A percentile compares a stretch with the other conserved stretches of the same genome.
phyloP scores from a whole-genome alignment of 2,329 filamentous ascomycete genomes.

The Daldinia sp. region DNA sequence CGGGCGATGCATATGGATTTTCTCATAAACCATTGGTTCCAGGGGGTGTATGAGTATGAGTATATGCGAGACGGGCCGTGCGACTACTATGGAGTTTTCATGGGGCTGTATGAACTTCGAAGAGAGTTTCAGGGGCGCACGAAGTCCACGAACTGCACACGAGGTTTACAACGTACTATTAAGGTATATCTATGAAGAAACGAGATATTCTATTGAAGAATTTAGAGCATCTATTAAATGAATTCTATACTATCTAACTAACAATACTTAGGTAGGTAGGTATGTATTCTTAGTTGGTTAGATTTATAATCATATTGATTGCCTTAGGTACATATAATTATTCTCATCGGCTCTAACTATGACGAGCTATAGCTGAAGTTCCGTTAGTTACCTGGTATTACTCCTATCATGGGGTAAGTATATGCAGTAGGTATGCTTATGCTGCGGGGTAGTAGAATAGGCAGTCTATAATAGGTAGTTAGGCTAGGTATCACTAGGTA shows the following conservation, averaged over 20 bases:
- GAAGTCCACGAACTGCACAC: conserved; percentile 21
- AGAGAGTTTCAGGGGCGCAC: conserved; percentile 4
- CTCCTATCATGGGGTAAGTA: conserved; percentile 11
- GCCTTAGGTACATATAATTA: neutral
- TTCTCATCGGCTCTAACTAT: neutral
- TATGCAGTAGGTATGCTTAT: conserved; percentile 10
- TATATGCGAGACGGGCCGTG: conserved; percentile 32
- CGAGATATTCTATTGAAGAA: conserved; percentile 16
- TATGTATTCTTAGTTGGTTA: neutral
- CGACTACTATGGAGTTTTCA: conserved; percentile 24
- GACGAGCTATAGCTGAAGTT: neutral
- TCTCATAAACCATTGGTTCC: conserved; percentile 8
- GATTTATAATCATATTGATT: conserved; percentile 13
- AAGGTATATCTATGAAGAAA: conserved; percentile 27
- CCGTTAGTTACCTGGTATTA: neutral
- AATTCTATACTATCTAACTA: neutral
- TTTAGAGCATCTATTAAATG: neutral
- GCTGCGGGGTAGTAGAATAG: conserved; percentile 31
- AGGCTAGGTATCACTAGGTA: conserved; percentile 12
- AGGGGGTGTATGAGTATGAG: conserved; percentile 29
- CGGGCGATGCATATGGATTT: conserved; percentile 20
- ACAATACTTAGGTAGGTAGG: neutral
- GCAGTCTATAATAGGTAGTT: neutral
- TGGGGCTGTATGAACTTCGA: conserved; percentile 7
- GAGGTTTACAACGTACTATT: conserved; percentile 17